A percentile compares a stretch with the other conserved stretches of the same genome.
Conservation (phyloP, 2,329 filamentous ascomycete genomes). For the Ceratocystis huliohia region DNA sequence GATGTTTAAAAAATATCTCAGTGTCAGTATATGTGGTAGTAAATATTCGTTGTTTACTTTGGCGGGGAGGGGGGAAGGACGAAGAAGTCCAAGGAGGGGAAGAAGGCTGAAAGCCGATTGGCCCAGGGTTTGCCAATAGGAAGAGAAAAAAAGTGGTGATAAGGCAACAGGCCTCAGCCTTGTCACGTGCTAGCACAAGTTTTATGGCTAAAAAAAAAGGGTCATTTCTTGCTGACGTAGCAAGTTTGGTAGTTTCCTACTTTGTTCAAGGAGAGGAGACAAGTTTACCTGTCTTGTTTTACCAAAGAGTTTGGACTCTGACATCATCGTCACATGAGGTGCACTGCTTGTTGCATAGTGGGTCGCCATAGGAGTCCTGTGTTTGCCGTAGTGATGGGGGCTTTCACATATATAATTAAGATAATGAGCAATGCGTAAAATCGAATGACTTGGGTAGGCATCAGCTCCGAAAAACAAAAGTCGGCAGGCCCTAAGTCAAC, state of each 20-base stretch:
- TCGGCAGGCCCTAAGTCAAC: not conserved
- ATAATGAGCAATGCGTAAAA: not conserved
- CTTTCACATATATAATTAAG: not conserved
- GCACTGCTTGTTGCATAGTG: no score
- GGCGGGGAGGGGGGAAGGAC: not conserved
- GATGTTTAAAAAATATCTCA: not conserved
- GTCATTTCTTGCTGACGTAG: not conserved
- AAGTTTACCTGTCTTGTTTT: not conserved
- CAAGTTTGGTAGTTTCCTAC: not conserved
- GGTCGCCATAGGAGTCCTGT: no score
- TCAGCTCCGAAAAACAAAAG: not conserved
- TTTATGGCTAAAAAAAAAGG: not conserved
- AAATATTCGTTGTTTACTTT: not conserved
- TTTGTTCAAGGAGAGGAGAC: not conserved
- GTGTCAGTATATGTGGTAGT: not conserved
- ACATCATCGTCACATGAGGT: not conserved
- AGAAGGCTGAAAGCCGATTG: slow-evolving; percentile 7
- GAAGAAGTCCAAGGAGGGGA: not conserved
- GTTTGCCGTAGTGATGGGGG: no score
- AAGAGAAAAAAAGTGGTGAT: not conserved
- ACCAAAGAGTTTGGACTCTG: not conserved
- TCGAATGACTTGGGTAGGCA: not conserved
- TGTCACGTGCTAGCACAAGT: not conserved
- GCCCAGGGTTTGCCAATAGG: not conserved
- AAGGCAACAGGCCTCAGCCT: not conserved